Evolutionary conservation across 768 basidiomycete genomes (phyloP).

Genomic region (Tylopilus cervinicoccineus): DNA sequence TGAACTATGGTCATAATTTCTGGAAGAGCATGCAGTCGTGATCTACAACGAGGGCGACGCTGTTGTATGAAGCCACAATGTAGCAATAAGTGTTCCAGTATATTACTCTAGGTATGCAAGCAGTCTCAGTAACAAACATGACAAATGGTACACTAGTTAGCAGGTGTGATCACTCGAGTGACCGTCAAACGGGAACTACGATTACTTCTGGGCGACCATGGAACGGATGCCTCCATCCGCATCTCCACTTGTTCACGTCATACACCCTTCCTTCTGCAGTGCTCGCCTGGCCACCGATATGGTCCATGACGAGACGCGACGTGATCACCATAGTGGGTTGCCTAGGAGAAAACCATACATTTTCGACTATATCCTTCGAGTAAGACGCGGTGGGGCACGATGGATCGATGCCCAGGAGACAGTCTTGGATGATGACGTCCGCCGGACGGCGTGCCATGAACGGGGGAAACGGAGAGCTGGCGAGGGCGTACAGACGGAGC

Average conservation of each 20-base stretch:
- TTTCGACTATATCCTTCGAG: constrained; percentile 1
- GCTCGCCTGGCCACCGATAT: constrained; percentile 37
- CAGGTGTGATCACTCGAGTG: no score
- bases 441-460: constrained; percentile 31
- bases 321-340: constrained; percentile 35
- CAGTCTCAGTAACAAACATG: no score
- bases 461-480: constrained; percentile 24
- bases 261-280: constrained; percentile 31
- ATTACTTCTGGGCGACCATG: constrained; percentile 36
- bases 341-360: constrained; percentile 9
- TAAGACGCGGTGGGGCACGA: constrained; percentile 29
- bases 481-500: constrained; percentile 31
- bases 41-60: no score
- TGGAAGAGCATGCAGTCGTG: constrained; percentile 13
- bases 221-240: constrained; percentile 45
- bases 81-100: not conserved
- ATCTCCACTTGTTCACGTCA: constrained; percentile 37
- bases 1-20: constrained; percentile 32
- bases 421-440: constrained; percentile 41
- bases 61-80: not conserved
- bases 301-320: constrained; percentile 40
- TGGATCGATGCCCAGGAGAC: constrained; percentile 37
- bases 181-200: constrained; percentile 30
- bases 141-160: not conserved
- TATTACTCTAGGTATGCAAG: not conserved